phyloP scores from a whole-genome alignment of 495 filamentous ascomycete species.

The Pyronema omphalodes region DNA sequence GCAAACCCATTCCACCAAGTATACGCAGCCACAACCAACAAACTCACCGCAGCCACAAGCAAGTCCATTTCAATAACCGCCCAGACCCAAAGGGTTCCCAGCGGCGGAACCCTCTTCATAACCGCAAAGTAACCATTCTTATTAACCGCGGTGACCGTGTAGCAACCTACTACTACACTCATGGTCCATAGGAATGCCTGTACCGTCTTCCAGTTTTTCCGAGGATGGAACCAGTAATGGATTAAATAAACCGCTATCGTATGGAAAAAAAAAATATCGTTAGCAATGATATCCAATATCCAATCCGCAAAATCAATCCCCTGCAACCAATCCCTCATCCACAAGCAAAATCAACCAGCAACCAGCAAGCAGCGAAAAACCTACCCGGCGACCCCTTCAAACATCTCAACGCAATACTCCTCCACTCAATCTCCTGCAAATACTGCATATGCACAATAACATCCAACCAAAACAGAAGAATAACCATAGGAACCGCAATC shows the following conservation, averaged over 20 bases:
- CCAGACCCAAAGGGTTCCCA: conserved; percentile 93
- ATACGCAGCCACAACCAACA: conserved; percentile 42
- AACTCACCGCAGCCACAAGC: conserved; percentile 40
- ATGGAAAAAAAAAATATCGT: conserved; percentile 7
- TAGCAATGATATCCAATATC: conserved; percentile 13
- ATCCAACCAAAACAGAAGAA: conserved; percentile 74
- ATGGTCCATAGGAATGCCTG: conserved; percentile 43
- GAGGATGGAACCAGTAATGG: conserved; percentile 40
- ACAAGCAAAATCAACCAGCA: background rate
- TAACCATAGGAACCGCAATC: conserved; percentile 52
- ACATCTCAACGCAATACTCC: conserved; percentile 35
- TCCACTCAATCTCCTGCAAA: conserved; percentile 44
- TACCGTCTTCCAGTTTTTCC: conserved; percentile 30
- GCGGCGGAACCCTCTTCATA: conserved; percentile 76
- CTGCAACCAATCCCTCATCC: conserved; percentile 1
- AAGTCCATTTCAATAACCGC: conserved; percentile 73
- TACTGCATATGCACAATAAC: conserved; percentile 89
- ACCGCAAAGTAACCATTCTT: conserved; percentile 60
- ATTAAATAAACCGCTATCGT: conserved; percentile 42
- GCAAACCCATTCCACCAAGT: conserved; percentile 57
- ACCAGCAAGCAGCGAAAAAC: conserved; percentile 4
- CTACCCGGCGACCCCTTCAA: conserved; percentile 34
- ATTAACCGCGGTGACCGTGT: conserved; percentile 67
- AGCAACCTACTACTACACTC: conserved; percentile 44
- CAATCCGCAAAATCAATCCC: background rate